Evolutionary conservation across 2,329 filamentous ascomycete genomes (phyloP).

Genomic region (Hypoxylon sp.): DNA sequence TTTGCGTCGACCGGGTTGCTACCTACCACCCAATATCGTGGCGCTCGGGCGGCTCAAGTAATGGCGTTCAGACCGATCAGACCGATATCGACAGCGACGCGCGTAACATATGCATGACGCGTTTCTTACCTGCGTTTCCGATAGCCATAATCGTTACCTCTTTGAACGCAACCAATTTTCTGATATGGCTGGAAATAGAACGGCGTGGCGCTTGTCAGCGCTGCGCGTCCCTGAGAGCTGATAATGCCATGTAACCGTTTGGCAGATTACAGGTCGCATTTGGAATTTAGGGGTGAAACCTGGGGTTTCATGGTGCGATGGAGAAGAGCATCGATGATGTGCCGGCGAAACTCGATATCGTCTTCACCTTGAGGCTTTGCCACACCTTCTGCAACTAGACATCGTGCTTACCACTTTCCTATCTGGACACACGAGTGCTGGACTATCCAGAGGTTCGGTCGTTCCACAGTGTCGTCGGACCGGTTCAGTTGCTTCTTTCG

Average conservation of each 20-base stretch:
- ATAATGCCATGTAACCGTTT: conserved; percentile 23
- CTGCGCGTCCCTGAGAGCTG: neutral
- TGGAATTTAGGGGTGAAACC: conserved; percentile 5
- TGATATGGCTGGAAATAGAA: neutral
- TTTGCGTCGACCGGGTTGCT: neutral
- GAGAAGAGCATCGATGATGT: too few relatives aligned
- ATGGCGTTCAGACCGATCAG: neutral
- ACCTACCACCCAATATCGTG: conserved; percentile 1
- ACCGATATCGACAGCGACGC: conserved; percentile 5
- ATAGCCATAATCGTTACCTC: neutral
- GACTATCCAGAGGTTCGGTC: conserved; percentile 3
- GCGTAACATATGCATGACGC: conserved; percentile 15
- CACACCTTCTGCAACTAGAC: conserved; percentile 12
- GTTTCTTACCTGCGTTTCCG: conserved; percentile 7
- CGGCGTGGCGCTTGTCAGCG: neutral
- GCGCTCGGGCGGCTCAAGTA: neutral
- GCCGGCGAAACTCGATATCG: conserved; percentile 7
- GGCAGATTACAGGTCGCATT: conserved; percentile 1
- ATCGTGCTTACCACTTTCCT: conserved; percentile 17
- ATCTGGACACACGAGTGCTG: conserved; percentile 7
- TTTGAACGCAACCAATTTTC: too few relatives aligned
- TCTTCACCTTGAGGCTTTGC: neutral
- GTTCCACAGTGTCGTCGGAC: neutral
- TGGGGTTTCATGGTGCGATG: conserved; percentile 5
- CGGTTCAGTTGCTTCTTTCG: neutral